Conservation (phyloP, 495 filamentous ascomycete species). For the Hyaloscypha bicolor region DNA sequence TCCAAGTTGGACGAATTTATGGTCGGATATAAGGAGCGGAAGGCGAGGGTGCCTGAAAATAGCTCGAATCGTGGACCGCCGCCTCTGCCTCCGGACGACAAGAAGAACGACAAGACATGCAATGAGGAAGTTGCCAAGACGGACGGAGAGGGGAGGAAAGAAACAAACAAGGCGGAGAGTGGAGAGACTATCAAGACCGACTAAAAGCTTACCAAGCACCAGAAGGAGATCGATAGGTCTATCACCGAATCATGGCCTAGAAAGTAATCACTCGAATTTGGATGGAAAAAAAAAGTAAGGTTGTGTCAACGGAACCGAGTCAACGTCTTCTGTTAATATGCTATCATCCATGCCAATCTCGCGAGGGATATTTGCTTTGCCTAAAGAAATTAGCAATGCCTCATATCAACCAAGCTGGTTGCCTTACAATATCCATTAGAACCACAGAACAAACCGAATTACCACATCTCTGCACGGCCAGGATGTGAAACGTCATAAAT, state of each 20-base stretch:
- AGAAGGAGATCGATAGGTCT: too few relatives aligned
- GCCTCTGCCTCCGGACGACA: too few relatives aligned
- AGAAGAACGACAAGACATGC: too few relatives aligned
- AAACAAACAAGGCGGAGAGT: too few relatives aligned
- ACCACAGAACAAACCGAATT: slow-evolving; percentile 45
- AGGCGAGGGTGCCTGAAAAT: slow-evolving; percentile 18
- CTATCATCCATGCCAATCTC: slow-evolving; percentile 43
- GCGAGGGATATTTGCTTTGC: slow-evolving; percentile 29
- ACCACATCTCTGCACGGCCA: slow-evolving; percentile 39
- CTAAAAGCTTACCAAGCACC: too few relatives aligned
- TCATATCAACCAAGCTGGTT: neutral
- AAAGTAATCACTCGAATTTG: too few relatives aligned
- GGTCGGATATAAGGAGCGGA: slow-evolving; percentile 1
- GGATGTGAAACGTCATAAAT: slow-evolving; percentile 47
- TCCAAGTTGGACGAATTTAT: slow-evolving; percentile 5
- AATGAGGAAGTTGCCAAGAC: too few relatives aligned
- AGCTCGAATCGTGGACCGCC: neutral
- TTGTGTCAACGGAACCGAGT: slow-evolving; percentile 32
- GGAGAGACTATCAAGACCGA: too few relatives aligned
- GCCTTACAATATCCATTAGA: slow-evolving; percentile 45
- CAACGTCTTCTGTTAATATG: slow-evolving; percentile 47
- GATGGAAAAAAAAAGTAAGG: too few relatives aligned
- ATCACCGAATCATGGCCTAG: too few relatives aligned
- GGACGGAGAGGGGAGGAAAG: too few relatives aligned
- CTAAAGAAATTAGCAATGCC: too few relatives aligned